phyloP scores from a whole-genome alignment of 495 filamentous ascomycete genomes.

The Xanthoparmelia taractica region DNA sequence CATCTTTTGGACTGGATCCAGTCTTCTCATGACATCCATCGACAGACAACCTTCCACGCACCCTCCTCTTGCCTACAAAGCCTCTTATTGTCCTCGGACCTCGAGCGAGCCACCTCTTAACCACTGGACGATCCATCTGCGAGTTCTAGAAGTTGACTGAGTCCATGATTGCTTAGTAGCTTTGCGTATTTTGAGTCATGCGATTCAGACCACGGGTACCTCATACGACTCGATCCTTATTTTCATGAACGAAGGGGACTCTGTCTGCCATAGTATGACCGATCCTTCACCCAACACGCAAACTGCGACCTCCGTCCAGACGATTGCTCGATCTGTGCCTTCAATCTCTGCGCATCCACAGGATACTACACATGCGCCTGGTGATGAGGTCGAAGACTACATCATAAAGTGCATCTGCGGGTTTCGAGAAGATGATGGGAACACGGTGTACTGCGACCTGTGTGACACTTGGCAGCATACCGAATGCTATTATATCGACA shows the following conservation, averaged over 20 bases:
- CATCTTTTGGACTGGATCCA: background rate
- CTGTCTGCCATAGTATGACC: slow-evolving; percentile 86
- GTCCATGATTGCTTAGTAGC: background rate
- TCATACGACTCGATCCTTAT: slow-evolving; percentile 14
- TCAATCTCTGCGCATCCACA: slow-evolving; percentile 41
- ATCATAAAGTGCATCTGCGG: slow-evolving; percentile 97
- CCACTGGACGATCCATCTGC: background rate
- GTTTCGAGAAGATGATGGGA: slow-evolving; percentile 89
- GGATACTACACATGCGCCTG: slow-evolving; percentile 41
- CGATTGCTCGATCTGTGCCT: slow-evolving; percentile 52
- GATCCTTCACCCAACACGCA: slow-evolving; percentile 60
- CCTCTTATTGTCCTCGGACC: background rate
- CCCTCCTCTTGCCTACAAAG: slow-evolving; percentile 1
- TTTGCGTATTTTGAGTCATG: slow-evolving; percentile 39
- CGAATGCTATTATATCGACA: slow-evolving; percentile 63
- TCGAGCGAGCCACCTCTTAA: slow-evolving; percentile 3
- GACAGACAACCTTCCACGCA: background rate
- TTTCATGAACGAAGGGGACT: slow-evolving; percentile 34
- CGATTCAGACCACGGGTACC: slow-evolving; percentile 36
- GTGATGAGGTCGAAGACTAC: slow-evolving; percentile 78
- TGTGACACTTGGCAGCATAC: slow-evolving; percentile 99
- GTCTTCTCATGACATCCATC: slow-evolving; percentile 9
- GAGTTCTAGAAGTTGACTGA: slow-evolving; percentile 5
- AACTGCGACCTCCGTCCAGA: slow-evolving; percentile 56
- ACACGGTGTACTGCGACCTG: slow-evolving; percentile 89